Evolutionary conservation across 208 protist genomes (phyloP).

Genomic region (Lotmaria passim): DNA sequence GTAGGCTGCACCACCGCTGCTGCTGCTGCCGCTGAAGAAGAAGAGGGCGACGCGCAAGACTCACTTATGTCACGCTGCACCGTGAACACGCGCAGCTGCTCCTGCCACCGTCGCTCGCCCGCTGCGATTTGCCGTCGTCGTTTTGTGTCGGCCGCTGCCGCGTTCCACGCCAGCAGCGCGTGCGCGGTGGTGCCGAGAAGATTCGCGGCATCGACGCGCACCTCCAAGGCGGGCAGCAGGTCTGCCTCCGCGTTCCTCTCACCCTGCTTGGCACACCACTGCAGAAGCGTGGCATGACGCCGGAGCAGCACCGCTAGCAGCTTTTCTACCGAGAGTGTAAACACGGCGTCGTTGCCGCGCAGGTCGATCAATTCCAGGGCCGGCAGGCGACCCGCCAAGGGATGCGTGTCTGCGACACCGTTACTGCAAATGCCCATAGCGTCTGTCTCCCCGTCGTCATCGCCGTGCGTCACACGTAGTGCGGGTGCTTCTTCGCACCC

Average conservation of each 20-base stretch:
- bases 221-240: slow-evolving; percentile 27
- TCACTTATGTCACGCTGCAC: too few relatives aligned
- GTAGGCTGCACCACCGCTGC: background rate
- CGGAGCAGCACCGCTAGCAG: slow-evolving; percentile 23
- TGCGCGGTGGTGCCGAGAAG: slow-evolving; percentile 11
- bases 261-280: slow-evolving; percentile 14
- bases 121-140: slow-evolving; percentile 5
- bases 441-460: background rate
- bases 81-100: slow-evolving; percentile 24
- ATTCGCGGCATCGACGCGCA: slow-evolving; percentile 14
- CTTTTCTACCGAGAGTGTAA: slow-evolving; percentile 12
- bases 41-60: too few relatives aligned
- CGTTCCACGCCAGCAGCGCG: slow-evolving; percentile 23
- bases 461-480: background rate
- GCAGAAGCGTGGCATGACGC: slow-evolving; percentile 11
- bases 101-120: slow-evolving; percentile 12
- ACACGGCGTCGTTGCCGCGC: slow-evolving; percentile 31
- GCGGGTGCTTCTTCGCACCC: slow-evolving; percentile 16
- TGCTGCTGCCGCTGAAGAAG: background rate
- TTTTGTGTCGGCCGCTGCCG: slow-evolving; percentile 4
- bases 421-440: background rate
- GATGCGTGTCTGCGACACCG: background rate
- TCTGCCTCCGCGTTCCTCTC: background rate
- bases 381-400: slow-evolving; percentile 29
- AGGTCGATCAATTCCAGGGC: slow-evolving; percentile 29